These are phyloP conservation scores for Piromyces finnis DNA, from an alignment of 192 early-diverging fungal genomes.

Conservation along the genomic window DNA sequence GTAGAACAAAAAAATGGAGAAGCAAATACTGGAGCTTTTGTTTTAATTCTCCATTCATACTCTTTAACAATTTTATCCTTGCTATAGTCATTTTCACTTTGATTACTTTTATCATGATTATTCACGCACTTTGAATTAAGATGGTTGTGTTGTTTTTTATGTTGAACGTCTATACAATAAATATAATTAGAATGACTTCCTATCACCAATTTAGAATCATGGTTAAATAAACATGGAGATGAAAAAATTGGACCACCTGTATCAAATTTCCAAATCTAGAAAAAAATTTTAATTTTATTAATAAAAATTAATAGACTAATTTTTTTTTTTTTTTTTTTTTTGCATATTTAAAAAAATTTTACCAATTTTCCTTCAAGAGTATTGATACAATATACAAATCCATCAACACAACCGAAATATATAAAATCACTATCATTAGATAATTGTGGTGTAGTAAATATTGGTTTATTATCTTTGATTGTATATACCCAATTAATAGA, in stretches of 20 bases:
- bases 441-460: neutral
- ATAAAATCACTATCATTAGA: neutral
- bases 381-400: neutral
- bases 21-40: neutral
- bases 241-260: neutral
- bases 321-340: too few species aligned
- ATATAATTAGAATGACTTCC: neutral
- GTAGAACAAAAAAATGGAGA: neutral
- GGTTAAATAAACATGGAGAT: neutral
- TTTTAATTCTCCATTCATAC: neutral
- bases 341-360: neutral
- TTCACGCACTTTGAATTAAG: neutral
- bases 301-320: too few species aligned
- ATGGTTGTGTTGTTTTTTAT: neutral
- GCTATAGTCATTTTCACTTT: too few species aligned
- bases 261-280: neutral
- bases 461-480: neutral
- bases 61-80: neutral
- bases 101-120: too few species aligned
- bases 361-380: neutral
- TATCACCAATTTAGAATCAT: neutral
- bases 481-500: neutral
- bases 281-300: too few species aligned
- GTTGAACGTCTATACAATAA: neutral
- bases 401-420: neutral